These are phyloP conservation scores for Aspergillus nomiae DNA, from an alignment of 2,329 filamentous ascomycete genomes.

Conservation along the genomic window DNA sequence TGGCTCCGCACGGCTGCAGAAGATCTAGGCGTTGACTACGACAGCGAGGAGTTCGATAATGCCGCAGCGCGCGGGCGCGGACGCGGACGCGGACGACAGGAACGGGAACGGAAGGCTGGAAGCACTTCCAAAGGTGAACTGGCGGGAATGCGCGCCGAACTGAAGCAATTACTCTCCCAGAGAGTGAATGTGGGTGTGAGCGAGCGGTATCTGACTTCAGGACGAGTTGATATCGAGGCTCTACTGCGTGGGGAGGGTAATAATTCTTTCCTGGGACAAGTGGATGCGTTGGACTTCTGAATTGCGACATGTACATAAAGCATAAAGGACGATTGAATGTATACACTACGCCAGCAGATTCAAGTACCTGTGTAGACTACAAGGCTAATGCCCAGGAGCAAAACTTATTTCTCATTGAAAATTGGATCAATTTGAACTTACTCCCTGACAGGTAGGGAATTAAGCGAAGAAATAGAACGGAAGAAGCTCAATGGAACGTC, in stretches of 20 bases:
- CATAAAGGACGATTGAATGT: not conserved
- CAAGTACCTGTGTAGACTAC: not conserved
- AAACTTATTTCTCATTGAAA: too few relatives aligned
- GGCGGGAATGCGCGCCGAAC: slow-evolving; percentile 67
- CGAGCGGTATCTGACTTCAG: slow-evolving; percentile 78
- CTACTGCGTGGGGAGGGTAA: slow-evolving; percentile 66
- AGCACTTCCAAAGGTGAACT: slow-evolving; percentile 73
- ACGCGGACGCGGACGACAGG: slow-evolving; percentile 72
- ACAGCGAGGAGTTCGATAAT: slow-evolving; percentile 79
- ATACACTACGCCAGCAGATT: not conserved
- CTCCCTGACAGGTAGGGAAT: too few relatives aligned
- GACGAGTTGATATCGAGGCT: slow-evolving; percentile 73
- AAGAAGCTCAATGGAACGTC: too few relatives aligned
- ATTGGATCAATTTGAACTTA: too few relatives aligned
- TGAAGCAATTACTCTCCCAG: slow-evolving; percentile 70
- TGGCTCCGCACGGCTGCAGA: slow-evolving; percentile 85
- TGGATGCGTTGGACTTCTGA: slow-evolving; percentile 47
- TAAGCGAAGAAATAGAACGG: too few relatives aligned
- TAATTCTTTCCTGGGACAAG: slow-evolving; percentile 66
- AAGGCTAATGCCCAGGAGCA: too few relatives aligned
- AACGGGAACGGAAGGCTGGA: slow-evolving; percentile 71
- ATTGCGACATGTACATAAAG: slow-evolving; percentile 17
- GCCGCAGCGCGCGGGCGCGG: slow-evolving; percentile 54
- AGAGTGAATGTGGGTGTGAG: slow-evolving; percentile 86
- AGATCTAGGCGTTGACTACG: slow-evolving; percentile 91